These are phyloP conservation scores for Colletotrichum echinochloae DNA, from an alignment of 2,329 filamentous ascomycete genomes.

Conservation along the genomic window DNA sequence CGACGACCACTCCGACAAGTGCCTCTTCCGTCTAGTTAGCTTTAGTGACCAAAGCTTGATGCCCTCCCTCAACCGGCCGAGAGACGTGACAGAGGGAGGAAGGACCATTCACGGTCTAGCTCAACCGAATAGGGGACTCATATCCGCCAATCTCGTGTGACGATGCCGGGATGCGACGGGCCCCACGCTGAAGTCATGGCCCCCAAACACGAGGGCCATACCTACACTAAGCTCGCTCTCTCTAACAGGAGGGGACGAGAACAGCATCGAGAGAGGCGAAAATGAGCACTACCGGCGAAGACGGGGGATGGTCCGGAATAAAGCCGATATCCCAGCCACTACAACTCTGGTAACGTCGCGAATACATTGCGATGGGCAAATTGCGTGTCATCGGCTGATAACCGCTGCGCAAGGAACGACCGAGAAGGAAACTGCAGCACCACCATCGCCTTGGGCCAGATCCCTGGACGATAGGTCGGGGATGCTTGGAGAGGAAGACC, in stretches of 20 bases:
- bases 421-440: conserved; percentile 26
- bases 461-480: conserved; percentile 35
- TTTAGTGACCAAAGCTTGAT: conserved; percentile 34
- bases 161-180: conserved; percentile 26
- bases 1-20: conserved; percentile 18
- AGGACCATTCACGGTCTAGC: conserved; percentile 18
- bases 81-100: conserved; percentile 22
- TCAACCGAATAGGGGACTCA: conserved; percentile 33
- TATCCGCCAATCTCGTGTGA: conserved; percentile 38
- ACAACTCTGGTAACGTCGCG: conserved; percentile 32
- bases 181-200: conserved; percentile 16
- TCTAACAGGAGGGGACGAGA: not conserved
- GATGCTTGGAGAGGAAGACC: conserved; percentile 40
- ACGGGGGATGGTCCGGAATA: not conserved
- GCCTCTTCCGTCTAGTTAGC: conserved; percentile 15
- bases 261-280: not conserved
- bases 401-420: conserved; percentile 10
- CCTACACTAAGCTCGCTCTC: not conserved
- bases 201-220: conserved; percentile 7
- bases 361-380: conserved; percentile 35
- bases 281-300: not conserved
- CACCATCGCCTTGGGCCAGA: conserved; percentile 26
- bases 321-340: conserved; percentile 27
- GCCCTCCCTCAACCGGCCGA: conserved; percentile 32
- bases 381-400: conserved; percentile 34